Evolutionary conservation across 2,329 filamentous ascomycete species (phyloP), one percentile per base, ranked within the genome.

Genomic region (Coniochaeta hoffmannii): DNA sequence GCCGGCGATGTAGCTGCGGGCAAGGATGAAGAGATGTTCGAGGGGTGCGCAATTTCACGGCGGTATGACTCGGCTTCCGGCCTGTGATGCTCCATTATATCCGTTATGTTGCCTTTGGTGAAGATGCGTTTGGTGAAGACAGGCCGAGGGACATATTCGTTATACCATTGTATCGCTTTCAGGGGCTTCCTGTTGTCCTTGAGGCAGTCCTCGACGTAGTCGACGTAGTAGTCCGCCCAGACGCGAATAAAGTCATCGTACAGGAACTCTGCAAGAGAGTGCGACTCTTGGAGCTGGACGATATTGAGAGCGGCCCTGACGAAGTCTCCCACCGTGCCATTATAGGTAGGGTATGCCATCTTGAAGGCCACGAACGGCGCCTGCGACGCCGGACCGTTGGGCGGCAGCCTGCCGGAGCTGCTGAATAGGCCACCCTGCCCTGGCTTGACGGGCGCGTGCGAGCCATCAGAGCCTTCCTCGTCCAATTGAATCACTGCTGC

Each of bases 161-260:
- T 66, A 58, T 74, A 76, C 71, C 74, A 81, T 26, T 76, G 64
- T 3, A 76, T 63, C 1, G 72, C 72, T 3, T 70, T 65, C 9
- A 74, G 66, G 0, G 68, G 59, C 22, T 56, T 35, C 10, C 67
- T 62, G 22, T 63, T 62, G 2, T 58, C 57, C 7, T 19, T 12
- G 28, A 31, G 28, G 28, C n/a, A 51, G 6, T 64, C 61, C 1
- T 62, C 55, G 24, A 75, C 68, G 54, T 81, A 80, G 0, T 62
- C 58, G 7, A 72, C 58, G 58, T 73, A 83, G 1, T 72, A 69
- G 1, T 63, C 63, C 1, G 72, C 67, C 53, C 76, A 81, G 3
- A 65, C 65, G 11, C 68, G 66, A 49, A 83, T 73, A 53, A 81
- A 79, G 55, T 82, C 80, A 59, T 83, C 80, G 57, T 74, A 82